Evolutionary conservation across 2,329 filamentous ascomycete species (phyloP), one percentile per base, ranked within the genome.

Genomic region (Xylaria digitata): DNA sequence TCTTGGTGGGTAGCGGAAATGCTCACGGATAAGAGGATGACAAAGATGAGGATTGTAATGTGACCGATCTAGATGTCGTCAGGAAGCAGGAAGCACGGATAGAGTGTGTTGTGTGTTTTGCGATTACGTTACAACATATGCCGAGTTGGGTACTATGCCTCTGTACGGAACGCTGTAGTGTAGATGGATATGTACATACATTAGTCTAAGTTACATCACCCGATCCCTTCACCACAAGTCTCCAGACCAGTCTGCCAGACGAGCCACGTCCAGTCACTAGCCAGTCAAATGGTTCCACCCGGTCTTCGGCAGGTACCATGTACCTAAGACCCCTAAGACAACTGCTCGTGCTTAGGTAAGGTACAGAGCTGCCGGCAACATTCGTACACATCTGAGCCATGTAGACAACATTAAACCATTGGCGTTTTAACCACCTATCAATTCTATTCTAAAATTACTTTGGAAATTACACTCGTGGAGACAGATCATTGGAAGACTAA

Each of bases 21-120:
- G n/a, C 19, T 32, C 3, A 17, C 17, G 6, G 48, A 21, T 46
- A 65, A 40, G 15, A 15, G 42, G 32, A 53, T 40, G 52, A 45
- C 49, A 45, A 53, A 15, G 45, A 61, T 56, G 59, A 63, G 57
- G 61, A n/a, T 48, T 43, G 30, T 55, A 40, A 52, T 42, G 23
- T 43, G 43, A 56, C 26, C 56, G 43, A 56, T 40, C 56, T 46
- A 26, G 42, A 45, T 54, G 40, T 17, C 13, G 45, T 63, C 56
- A 67, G 67, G 66, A 63, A 58, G 66, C 56, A 67, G 67, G 66
- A 63, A 58, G 66, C 60, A 71, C 66, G 61, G 68, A 66, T 65
- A 48, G 37, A 17, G 43, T n/a, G n/a, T n/a, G n/a, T n/a, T n/a
- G 66, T 63, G 63, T 73, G 72, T 74, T 73, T 69, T 67, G 65